Conservation (phyloP, 2,329 filamentous ascomycete genomes). For the Diaporthe citriasiana region DNA sequence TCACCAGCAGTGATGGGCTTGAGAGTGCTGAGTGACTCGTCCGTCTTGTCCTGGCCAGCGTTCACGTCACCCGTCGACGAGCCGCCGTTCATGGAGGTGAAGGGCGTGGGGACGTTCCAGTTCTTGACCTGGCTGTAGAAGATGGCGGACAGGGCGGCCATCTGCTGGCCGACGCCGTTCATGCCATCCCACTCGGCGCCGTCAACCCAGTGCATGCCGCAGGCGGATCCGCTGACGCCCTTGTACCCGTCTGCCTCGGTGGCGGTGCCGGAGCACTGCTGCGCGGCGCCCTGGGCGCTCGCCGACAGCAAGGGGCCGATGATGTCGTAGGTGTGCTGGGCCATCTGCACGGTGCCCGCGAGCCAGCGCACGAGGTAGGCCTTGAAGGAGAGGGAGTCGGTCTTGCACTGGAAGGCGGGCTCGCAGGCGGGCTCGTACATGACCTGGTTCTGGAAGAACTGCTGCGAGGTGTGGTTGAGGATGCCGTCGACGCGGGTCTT, state of each 20-base stretch:
- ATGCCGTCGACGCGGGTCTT: constrained; percentile 64
- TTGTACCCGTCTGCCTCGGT: constrained; percentile 45
- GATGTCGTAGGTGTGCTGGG: constrained; percentile 52
- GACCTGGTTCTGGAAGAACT: constrained; percentile 64
- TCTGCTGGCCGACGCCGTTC: constrained; percentile 62
- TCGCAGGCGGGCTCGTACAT: constrained; percentile 71
- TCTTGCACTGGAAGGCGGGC: constrained; percentile 60
- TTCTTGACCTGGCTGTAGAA: constrained; percentile 54
- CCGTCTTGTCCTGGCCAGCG: constrained; percentile 34
- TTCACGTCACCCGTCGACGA: constrained; percentile 36
- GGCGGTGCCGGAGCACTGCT: constrained; percentile 51
- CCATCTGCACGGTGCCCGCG: constrained; percentile 55
- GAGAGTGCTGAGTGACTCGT: constrained; percentile 34
- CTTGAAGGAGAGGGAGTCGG: constrained; percentile 71
- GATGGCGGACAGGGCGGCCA: constrained; percentile 60
- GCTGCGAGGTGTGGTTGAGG: constrained; percentile 58
- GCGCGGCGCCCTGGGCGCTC: constrained; percentile 57
- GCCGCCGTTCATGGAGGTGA: constrained; percentile 28
- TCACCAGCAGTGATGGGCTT: constrained; percentile 38
- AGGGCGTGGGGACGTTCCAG: constrained; percentile 45
- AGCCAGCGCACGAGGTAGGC: constrained; percentile 69
- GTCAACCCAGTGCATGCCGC: constrained; percentile 61
- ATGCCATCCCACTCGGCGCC: constrained; percentile 57
- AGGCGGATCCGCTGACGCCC: constrained; percentile 57
- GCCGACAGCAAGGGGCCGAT: constrained; percentile 54